These are phyloP conservation scores for Vanrija humicola DNA, from an alignment of 1,284 basidiomycete species.

Conservation along the genomic window DNA sequence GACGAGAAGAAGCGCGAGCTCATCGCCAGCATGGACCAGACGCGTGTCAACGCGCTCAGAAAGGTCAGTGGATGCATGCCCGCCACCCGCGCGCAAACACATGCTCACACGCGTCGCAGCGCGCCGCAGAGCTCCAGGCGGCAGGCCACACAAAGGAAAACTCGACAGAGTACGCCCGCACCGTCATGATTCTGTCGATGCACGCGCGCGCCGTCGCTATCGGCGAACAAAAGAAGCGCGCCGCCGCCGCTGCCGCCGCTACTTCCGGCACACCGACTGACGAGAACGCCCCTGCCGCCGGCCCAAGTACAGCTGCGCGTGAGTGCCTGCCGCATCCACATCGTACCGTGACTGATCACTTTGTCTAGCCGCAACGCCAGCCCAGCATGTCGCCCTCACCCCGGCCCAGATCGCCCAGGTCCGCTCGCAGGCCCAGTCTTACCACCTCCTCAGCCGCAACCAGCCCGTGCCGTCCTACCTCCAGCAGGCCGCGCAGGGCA, in stretches of 20 bases:
- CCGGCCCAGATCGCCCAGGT: constrained; percentile 78
- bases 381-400: constrained; percentile 58
- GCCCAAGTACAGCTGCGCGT: constrained; percentile 15
- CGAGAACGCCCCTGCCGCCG: constrained; percentile 7
- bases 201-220: constrained; percentile 32
- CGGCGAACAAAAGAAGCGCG: constrained; percentile 25
- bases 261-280: not conserved
- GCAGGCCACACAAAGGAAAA: constrained; percentile 42
- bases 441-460: constrained; percentile 75
- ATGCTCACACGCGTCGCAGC: constrained; percentile 19
- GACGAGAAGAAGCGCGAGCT: constrained; percentile 41
- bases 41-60: constrained; percentile 22
- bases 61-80: constrained; percentile 26
- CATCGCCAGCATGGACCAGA: constrained; percentile 35
- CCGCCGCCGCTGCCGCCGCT: constrained; percentile 5
- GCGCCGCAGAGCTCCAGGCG: constrained; percentile 33
- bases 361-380: constrained; percentile 12
- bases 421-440: constrained; percentile 83
- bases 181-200: constrained; percentile 34
- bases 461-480: constrained; percentile 74
- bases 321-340: constrained; percentile 2
- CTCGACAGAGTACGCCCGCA: constrained; percentile 33
- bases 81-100: not conserved
- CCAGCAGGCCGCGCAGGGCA: constrained; percentile 64
- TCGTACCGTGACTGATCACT: not conserved